Evolutionary conservation across 148 eudicot genomes (phyloP).

Genomic region (Diospyros lotus): DNA sequence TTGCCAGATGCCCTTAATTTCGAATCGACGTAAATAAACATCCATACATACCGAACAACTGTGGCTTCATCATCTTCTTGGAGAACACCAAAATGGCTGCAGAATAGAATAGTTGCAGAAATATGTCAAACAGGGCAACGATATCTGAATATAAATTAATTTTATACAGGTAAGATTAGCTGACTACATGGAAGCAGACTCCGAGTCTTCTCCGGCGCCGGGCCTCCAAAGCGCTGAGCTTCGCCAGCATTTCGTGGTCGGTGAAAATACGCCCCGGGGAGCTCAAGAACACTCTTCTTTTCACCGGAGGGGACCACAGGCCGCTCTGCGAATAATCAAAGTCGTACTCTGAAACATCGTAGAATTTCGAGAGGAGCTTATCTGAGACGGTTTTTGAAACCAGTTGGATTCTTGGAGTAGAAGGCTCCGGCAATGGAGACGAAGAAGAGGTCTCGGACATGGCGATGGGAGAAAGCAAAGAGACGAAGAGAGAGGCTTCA

Average conservation of each 20-base stretch:
- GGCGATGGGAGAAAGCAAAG: neutral
- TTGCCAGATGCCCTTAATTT: too few relatives aligned
- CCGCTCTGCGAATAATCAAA: constrained; percentile 54
- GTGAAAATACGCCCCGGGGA: constrained; percentile 27
- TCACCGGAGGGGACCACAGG: constrained; percentile 57
- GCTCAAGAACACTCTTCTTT: constrained; percentile 33
- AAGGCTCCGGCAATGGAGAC: neutral
- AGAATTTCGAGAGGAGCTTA: constrained; percentile 44
- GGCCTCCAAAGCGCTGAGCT: constrained; percentile 32
- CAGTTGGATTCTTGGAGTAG: constrained; percentile 23
- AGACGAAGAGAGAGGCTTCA: too few relatives aligned
- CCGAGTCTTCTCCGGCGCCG: constrained; percentile 20
- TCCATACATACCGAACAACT: neutral
- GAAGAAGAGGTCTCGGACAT: constrained; percentile 13
- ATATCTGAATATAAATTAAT: too few relatives aligned
- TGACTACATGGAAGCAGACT: constrained; percentile 35
- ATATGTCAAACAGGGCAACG: too few relatives aligned
- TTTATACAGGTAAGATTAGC: constrained; percentile 11
- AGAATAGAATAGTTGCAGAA: too few relatives aligned
- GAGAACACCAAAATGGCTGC: constrained; percentile 25
- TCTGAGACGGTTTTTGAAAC: constrained; percentile 48
- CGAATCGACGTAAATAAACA: too few relatives aligned
- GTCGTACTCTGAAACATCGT: constrained; percentile 46
- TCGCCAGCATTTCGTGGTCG: constrained; percentile 32
- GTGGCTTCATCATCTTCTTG: constrained; percentile 17